phyloP scores from a whole-genome alignment of 2,329 filamentous ascomycete species.

The Zalaria sp. region DNA sequence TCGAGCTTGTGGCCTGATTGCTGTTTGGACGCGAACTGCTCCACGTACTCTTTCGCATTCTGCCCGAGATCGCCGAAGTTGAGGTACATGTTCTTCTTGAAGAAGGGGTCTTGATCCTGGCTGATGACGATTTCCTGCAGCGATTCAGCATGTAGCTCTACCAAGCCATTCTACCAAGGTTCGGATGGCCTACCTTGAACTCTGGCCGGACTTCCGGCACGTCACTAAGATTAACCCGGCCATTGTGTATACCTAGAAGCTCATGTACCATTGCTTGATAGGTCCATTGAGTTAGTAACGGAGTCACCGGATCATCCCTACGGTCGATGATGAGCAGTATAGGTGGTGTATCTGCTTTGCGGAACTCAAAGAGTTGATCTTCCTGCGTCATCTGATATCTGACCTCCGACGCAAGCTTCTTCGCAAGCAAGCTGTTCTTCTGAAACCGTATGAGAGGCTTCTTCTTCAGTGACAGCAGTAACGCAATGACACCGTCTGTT shows the following conservation, averaged over 20 bases:
- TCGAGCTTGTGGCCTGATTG: conserved; percentile 93
- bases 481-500: conserved; percentile 73
- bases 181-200: conserved; percentile 39
- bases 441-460: conserved; percentile 88
- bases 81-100: conserved; percentile 98
- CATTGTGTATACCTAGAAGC: conserved; percentile 82
- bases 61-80: conserved; percentile 93
- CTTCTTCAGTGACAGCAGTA: conserved; percentile 85
- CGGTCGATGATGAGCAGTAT: conserved; percentile 84
- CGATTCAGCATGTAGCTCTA: not conserved
- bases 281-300: conserved; percentile 91
- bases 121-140: conserved; percentile 76
- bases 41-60: conserved; percentile 97
- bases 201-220: conserved; percentile 77
- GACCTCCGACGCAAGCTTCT: conserved; percentile 86
- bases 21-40: conserved; percentile 96
- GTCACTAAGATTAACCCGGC: conserved; percentile 75
- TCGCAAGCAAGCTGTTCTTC: conserved; percentile 77
- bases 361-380: conserved; percentile 91
- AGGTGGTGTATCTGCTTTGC: conserved; percentile 85
- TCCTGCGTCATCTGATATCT: conserved; percentile 90
- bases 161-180: not conserved
- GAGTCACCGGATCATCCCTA: conserved; percentile 87
- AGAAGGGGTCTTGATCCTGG: conserved; percentile 95
- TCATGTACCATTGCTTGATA: conserved; percentile 99